Base-by-base conservation (phyloP, 345 rosid species). In the Rubroshorea leprosula region DNA sequence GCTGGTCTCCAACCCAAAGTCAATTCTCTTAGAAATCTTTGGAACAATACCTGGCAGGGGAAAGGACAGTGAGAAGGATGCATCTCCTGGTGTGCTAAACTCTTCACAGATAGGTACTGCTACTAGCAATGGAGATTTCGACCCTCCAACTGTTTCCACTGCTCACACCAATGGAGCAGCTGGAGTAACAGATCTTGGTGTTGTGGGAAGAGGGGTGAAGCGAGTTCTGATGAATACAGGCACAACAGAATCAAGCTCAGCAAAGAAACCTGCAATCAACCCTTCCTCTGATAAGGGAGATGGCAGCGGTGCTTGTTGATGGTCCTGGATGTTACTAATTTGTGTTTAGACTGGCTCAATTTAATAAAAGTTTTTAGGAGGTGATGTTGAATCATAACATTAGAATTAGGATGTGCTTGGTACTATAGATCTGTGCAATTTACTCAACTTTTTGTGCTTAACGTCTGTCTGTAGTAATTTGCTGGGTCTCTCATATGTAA, bases 141-240 rank as follows among this genome's bases (percentile, higher is more conserved):
- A 86, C 63, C 77, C 85, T 55, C 80, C 83, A 45, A 85, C 89
- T 2, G 80, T 65, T 29, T 93, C 96, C 47, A 82, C 97, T 35
- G 90, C 90, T 59, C 94, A 85, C 55, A 82, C 94, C 5, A 83
- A 79, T 52, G 84, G 77, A 52, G 73, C 68, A 45, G 74, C 68
- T 55, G 79, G 77, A 51, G 96, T 93, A 54, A 89, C 94, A 2
- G 73, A 89, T 69, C 78, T 93, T 49, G 99, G 99, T 16, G 83
- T 83, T 5, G 96, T 89, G 46, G 99, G 97, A 70, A 82, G 97
- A 78, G 99, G 97, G 41, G 94, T 85, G 52, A 93, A 93, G 66
- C 86, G 96, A 48, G 96, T 89, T 50, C 60, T 76, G 68, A 74
- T 49, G 74, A 78, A 68, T 61, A 39, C 86, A 23, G 54, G 54